Conservation (phyloP, 805 yeast genomes). For the Priceomyces castillae region DNA sequence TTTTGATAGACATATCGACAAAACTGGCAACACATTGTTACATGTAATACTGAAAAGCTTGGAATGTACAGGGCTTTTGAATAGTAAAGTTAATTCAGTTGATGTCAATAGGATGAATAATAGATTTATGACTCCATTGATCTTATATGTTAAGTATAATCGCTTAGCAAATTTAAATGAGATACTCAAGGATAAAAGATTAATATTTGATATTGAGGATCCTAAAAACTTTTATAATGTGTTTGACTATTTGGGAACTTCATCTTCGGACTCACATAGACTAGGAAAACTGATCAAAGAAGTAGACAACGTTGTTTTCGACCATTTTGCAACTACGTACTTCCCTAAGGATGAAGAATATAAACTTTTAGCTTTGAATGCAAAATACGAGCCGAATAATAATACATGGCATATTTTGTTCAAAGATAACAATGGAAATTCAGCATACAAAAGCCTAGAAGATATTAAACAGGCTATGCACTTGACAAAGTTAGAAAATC, state of each 20-base stretch:
- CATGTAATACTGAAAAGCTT: conserved; percentile 64
- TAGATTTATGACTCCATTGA: conserved; percentile 64
- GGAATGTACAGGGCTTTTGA: conserved; percentile 23
- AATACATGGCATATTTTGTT: conserved; percentile 36
- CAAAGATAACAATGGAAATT: conserved; percentile 10
- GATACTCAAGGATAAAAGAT: conserved; percentile 48
- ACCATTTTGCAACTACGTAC: conserved; percentile 20
- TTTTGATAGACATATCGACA: conserved; percentile 65
- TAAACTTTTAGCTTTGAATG: conserved; percentile 24
- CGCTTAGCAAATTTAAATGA: conserved; percentile 56
- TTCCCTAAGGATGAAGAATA: neutral
- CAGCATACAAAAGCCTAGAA: conserved; percentile 16
- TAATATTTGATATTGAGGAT: conserved; percentile 38
- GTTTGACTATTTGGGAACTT: conserved; percentile 36
- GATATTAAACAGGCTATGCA: conserved; percentile 22
- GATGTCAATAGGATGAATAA: conserved; percentile 58
- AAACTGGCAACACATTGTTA: conserved; percentile 68
- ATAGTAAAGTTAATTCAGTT: conserved; percentile 28
- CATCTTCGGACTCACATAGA: conserved; percentile 25
- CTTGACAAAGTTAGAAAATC: conserved; percentile 20
- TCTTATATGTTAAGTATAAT: conserved; percentile 67
- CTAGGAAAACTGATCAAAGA: conserved; percentile 17
- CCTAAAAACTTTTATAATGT: conserved; percentile 32
- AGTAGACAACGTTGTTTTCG: conserved; percentile 22
- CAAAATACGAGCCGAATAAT: conserved; percentile 27